Percentiles rank a stretch among this genome's conserved stretches.
phyloP scores from a whole-genome alignment of 495 filamentous ascomycete genomes.

The Acidiella bohemica region DNA sequence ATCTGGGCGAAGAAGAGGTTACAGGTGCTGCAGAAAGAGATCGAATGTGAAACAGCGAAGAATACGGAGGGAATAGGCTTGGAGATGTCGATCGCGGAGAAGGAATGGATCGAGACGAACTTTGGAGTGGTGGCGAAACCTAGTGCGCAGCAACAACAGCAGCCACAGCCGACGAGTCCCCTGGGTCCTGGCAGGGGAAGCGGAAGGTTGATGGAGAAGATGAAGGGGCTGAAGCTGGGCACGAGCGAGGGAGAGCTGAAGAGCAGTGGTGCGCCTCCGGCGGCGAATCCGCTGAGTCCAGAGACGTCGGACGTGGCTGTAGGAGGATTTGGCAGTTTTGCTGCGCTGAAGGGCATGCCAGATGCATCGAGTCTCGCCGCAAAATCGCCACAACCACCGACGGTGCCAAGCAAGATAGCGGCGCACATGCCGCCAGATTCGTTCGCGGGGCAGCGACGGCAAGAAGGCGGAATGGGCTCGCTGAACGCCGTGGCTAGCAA shows the following conservation, averaged over 20 bases:
- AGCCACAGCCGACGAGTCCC: conserved; percentile 32
- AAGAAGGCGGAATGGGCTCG: conserved; percentile 31
- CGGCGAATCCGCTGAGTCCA: conserved; percentile 41
- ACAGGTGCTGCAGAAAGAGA: conserved; percentile 36
- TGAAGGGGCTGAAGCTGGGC: conserved; percentile 59
- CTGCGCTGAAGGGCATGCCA: conserved; percentile 35
- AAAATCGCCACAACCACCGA: conserved; percentile 25
- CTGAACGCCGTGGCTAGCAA: conserved; percentile 24
- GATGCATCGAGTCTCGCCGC: conserved; percentile 21
- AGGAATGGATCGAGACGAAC: conserved; percentile 66
- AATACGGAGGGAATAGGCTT: conserved; percentile 68
- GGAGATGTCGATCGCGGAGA: conserved; percentile 67
- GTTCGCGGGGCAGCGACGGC: conserved; percentile 29
- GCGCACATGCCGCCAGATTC: conserved; percentile 11
- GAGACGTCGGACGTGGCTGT: conserved; percentile 52
- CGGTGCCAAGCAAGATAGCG: conserved; percentile 31
- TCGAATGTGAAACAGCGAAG: conserved; percentile 32
- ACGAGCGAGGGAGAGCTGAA: conserved; percentile 35
- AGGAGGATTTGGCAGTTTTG: conserved; percentile 41
- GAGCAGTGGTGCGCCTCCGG: too few species aligned
- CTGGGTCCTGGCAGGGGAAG: conserved; percentile 47
- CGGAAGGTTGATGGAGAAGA: conserved; percentile 58
- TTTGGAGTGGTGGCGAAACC: conserved; percentile 46
- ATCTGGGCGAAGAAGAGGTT: conserved; percentile 70
- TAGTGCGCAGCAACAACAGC: conserved; percentile 20